Percentiles rank a stretch among this genome's conserved stretches.
These are phyloP conservation scores for Sanguinoderma infundibulare DNA, from an alignment of 1,284 basidiomycete species.

Conservation along the genomic window DNA sequence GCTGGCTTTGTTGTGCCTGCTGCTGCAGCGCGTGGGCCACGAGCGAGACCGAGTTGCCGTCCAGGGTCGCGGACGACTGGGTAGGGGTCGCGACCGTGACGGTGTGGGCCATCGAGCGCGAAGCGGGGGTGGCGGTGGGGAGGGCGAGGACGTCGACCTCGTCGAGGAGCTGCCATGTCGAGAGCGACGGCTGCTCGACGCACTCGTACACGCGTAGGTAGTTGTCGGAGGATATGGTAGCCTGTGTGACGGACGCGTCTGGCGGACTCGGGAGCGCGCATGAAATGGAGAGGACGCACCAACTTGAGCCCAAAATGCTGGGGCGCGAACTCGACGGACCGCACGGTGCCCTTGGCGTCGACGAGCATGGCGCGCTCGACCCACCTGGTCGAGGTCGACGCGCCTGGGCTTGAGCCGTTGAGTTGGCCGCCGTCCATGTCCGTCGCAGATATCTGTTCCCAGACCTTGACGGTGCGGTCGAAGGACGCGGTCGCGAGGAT, in stretches of 20 bases:
- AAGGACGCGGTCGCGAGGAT: constrained; percentile 86
- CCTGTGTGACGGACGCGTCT: constrained; percentile 47
- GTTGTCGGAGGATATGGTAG: constrained; percentile 86
- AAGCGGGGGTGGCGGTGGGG: constrained; percentile 47
- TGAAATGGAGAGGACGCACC: constrained; percentile 47
- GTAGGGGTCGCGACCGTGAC: constrained; percentile 70
- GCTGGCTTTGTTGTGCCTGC: constrained; percentile 47
- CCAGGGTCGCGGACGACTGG: constrained; percentile 58
- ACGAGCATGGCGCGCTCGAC: constrained; percentile 75
- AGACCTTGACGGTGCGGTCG: constrained; percentile 88
- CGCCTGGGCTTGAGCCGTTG: constrained; percentile 34
- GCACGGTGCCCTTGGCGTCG: constrained; percentile 85
- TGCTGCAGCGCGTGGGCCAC: constrained; percentile 67
- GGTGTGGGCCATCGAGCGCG: constrained; percentile 52
- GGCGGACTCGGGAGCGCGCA: background rate
- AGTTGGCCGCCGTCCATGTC: constrained; percentile 42
- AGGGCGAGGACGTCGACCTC: constrained; percentile 77
- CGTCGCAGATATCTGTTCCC: constrained; percentile 70
- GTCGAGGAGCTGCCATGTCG: constrained; percentile 80
- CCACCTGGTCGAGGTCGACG: constrained; percentile 57
- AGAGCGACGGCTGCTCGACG: constrained; percentile 79
- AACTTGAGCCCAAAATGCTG: constrained; percentile 86
- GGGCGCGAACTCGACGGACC: constrained; percentile 85
- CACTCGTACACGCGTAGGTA: constrained; percentile 89
- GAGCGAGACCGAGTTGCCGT: constrained; percentile 60